Evolutionary conservation across 164 flowering plant genomes (phyloP).

Genomic region (Vitis cinerea): DNA sequence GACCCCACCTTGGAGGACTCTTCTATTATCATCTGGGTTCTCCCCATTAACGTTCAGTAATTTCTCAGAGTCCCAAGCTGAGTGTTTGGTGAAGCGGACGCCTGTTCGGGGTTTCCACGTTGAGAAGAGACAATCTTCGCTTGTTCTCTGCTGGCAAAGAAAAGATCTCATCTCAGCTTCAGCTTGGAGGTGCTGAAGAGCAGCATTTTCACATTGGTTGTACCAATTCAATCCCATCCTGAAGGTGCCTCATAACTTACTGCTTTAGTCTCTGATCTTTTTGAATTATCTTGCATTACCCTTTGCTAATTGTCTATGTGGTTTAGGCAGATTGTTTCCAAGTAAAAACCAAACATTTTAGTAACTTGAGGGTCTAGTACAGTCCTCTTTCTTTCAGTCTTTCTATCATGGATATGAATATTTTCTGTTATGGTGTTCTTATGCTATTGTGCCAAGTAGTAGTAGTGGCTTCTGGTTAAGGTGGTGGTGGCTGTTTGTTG

Average conservation of each 20-base stretch:
- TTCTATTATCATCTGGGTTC: constrained; percentile 41
- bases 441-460: constrained; percentile 2
- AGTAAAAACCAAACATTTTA: constrained; percentile 32
- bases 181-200: constrained; percentile 60
- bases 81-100: constrained; percentile 48
- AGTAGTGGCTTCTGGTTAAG: neutral
- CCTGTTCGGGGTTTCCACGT: constrained; percentile 54
- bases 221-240: constrained; percentile 6
- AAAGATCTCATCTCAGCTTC: constrained; percentile 51
- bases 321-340: constrained; percentile 40
- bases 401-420: constrained; percentile 24
- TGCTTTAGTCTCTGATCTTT: constrained; percentile 19
- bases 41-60: constrained; percentile 47
- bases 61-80: constrained; percentile 59
- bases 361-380: constrained; percentile 39
- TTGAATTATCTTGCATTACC: constrained; percentile 33
- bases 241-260: constrained; percentile 38
- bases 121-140: constrained; percentile 49
- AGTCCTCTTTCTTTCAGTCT: constrained; percentile 18
- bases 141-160: constrained; percentile 58
- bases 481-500: constrained; percentile 10
- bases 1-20: constrained; percentile 35
- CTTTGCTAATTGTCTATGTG: constrained; percentile 34
- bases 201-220: constrained; percentile 2
- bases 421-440: constrained; percentile 22